Percentiles rank a stretch among this genome's conserved stretches.
phyloP scores from a whole-genome alignment of 768 basidiomycete genomes.

The Infundibulicybe gibba region DNA sequence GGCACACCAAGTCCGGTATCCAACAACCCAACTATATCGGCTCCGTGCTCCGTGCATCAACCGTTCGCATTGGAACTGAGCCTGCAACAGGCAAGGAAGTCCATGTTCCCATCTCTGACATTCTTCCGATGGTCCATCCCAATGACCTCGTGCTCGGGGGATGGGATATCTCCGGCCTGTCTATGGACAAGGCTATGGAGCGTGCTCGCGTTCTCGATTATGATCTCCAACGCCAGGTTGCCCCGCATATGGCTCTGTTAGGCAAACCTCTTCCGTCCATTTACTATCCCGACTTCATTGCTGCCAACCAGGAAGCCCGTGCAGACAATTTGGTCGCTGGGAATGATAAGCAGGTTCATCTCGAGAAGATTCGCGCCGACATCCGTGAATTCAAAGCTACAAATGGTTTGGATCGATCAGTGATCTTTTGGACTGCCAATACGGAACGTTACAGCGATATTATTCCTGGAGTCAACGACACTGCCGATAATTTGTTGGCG shows the following conservation, averaged over 20 bases:
- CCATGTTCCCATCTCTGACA: constrained; percentile 86
- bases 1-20: constrained; percentile 90
- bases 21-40: constrained; percentile 98
- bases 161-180: constrained; percentile 90
- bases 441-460: constrained; percentile 97
- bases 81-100: constrained; percentile 81
- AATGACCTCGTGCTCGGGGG: constrained; percentile 97
- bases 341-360: constrained; percentile 81
- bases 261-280: constrained; percentile 88
- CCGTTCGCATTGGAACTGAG: constrained; percentile 87
- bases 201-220: constrained; percentile 94
- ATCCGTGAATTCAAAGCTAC: constrained; percentile 89
- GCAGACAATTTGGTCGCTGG: constrained; percentile 93
- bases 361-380: constrained; percentile 89
- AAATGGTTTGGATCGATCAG: constrained; percentile 79
- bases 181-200: constrained; percentile 90
- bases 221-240: constrained; percentile 95
- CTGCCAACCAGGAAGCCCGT: constrained; percentile 94
- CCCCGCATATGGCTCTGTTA: constrained; percentile 76
- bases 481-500: constrained; percentile 79
- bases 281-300: constrained; percentile 97
- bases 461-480: constrained; percentile 93
- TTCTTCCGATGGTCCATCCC: constrained; percentile 97
- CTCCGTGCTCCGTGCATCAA: constrained; percentile 93
- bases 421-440: constrained; percentile 99